These are phyloP conservation scores for Isochrysis galbana DNA, from an alignment of 78 protist genomes.

Conservation along the genomic window DNA sequence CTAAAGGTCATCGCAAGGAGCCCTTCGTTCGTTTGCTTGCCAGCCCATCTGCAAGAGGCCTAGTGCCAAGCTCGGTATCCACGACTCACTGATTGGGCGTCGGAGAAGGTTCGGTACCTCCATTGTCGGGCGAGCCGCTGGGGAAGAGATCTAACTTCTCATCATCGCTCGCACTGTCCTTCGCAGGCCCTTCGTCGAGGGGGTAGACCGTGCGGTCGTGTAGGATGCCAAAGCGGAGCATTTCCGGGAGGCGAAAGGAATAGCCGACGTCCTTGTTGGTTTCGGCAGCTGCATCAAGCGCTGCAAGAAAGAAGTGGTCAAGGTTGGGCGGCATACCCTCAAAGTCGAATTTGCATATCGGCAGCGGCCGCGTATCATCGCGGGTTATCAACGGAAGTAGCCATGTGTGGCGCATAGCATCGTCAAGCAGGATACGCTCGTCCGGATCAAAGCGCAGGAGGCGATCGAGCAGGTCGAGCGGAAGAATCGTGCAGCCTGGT, in stretches of 20 bases:
- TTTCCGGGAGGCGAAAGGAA: not conserved
- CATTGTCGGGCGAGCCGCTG: too few species aligned
- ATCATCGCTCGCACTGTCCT: too few species aligned
- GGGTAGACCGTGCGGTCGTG: not conserved
- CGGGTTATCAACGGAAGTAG: not conserved
- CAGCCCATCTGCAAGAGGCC: too few species aligned
- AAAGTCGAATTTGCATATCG: not conserved
- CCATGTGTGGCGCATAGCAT: not conserved
- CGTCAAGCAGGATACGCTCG: not conserved
- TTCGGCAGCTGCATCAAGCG: not conserved
- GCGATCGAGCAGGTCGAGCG: slow-evolving; percentile 6
- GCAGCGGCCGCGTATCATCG: not conserved
- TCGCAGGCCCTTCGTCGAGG: too few species aligned
- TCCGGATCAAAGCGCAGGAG: slow-evolving; percentile 29
- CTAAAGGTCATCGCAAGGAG: too few species aligned
- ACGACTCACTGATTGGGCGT: too few species aligned
- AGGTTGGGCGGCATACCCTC: not conserved
- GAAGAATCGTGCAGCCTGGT: not conserved
- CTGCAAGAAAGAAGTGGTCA: not conserved
- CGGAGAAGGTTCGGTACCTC: too few species aligned
- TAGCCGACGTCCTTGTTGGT: not conserved
- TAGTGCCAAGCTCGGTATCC: too few species aligned
- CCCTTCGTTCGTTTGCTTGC: too few species aligned
- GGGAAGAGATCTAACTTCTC: too few species aligned
- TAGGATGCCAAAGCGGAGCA: not conserved